phyloP scores from a whole-genome alignment of 2,329 filamentous ascomycete species.

The Rachicladosporium sp. region DNA sequence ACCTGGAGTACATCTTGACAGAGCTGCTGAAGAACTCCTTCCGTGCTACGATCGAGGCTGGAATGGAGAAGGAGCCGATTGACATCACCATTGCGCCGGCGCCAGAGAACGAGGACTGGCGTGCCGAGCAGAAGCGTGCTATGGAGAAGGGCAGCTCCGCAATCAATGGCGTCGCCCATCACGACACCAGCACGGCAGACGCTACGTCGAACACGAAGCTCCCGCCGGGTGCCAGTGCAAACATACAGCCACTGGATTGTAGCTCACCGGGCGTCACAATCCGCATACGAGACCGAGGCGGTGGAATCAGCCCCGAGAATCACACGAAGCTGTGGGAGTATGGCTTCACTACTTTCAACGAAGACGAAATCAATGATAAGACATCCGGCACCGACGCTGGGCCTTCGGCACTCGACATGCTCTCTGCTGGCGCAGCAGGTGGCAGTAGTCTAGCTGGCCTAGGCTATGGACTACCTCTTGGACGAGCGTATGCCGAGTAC shows the following conservation, averaged over 20 bases:
- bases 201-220: slow-evolving; percentile 20
- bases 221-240: slow-evolving; percentile 15
- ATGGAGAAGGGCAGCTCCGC: slow-evolving; percentile 7
- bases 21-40: slow-evolving; percentile 96
- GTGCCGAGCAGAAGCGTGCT: slow-evolving; percentile 6
- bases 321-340: slow-evolving; percentile 90
- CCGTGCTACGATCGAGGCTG: slow-evolving; percentile 76
- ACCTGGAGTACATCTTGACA: slow-evolving; percentile 93
- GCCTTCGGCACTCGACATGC: slow-evolving; percentile 60
- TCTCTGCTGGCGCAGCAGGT: slow-evolving; percentile 59
- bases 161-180: slow-evolving; percentile 12
- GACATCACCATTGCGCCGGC: slow-evolving; percentile 81
- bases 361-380: slow-evolving; percentile 43
- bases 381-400: slow-evolving; percentile 34
- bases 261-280: slow-evolving; percentile 78
- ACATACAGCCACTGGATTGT: slow-evolving; percentile 34
- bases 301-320: slow-evolving; percentile 77
- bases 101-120: slow-evolving; percentile 34
- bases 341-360: slow-evolving; percentile 88
- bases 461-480: slow-evolving; percentile 83
- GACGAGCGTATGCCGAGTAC: slow-evolving; percentile 91
- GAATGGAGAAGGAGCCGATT: slow-evolving; percentile 66
- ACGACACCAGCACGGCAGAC: slow-evolving; percentile 25
- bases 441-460: slow-evolving; percentile 74
- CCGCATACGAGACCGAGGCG: slow-evolving; percentile 87